Conservation (phyloP, 495 filamentous ascomycete species). For the Apodospora peruviana region DNA sequence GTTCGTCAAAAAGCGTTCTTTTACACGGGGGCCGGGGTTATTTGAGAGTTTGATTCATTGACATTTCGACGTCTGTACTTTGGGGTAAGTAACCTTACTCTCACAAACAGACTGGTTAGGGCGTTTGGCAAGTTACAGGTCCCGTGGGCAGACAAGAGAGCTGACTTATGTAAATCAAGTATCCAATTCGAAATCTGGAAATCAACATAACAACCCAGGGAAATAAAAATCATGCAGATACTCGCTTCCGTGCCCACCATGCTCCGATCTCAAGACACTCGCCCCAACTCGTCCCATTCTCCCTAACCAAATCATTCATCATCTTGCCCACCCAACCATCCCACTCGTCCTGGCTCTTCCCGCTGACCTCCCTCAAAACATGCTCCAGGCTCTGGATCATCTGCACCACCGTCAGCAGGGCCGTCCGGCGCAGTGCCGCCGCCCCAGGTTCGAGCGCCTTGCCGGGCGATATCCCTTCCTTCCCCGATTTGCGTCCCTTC, state of each 20-base stretch:
- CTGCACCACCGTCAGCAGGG: slow-evolving; percentile 74
- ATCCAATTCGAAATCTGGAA: too few species aligned
- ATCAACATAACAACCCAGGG: not conserved
- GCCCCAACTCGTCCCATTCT: slow-evolving; percentile 71
- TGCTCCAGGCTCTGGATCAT: slow-evolving; percentile 87
- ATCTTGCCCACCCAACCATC: slow-evolving; percentile 83
- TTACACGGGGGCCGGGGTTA: too few species aligned
- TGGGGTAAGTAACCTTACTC: too few species aligned
- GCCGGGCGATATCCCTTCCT: slow-evolving; percentile 10
- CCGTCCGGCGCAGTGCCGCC: slow-evolving; percentile 67
- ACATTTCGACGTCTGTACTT: too few species aligned
- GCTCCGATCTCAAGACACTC: slow-evolving; percentile 91
- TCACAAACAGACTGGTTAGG: too few species aligned
- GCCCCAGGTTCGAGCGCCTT: slow-evolving; percentile 64
- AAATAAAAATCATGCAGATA: slow-evolving; percentile 1
- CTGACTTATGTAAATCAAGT: too few species aligned
- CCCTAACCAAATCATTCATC: slow-evolving; percentile 75
- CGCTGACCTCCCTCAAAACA: slow-evolving; percentile 71
- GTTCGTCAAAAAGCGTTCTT: too few species aligned
- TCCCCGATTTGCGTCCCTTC: slow-evolving; percentile 16
- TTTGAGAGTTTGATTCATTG: too few species aligned
- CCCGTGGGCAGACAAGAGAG: too few species aligned
- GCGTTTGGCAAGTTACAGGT: too few species aligned
- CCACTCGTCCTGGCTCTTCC: slow-evolving; percentile 88
- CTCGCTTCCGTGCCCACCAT: slow-evolving; percentile 82